phyloP scores from a whole-genome alignment of 805 yeast genomes.

The Zygosaccharomyces bailii region DNA sequence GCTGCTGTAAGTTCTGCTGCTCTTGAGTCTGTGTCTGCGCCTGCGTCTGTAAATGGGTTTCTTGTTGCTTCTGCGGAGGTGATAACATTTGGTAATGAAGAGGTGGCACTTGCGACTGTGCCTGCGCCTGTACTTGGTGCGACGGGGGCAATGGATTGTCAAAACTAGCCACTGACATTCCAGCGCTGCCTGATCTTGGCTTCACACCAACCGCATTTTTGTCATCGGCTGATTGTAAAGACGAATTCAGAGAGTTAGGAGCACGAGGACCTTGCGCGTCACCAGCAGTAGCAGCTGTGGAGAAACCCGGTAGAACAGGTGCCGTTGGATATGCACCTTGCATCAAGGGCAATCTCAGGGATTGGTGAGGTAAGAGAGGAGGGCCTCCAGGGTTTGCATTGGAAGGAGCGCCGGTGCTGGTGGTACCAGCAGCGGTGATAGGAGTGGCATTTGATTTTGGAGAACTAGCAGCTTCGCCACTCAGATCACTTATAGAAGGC shows the following conservation, averaged over 20 bases:
- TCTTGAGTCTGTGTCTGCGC: conserved; percentile 12
- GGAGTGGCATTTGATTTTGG: conserved; percentile 4
- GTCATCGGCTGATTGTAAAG: conserved; percentile 4
- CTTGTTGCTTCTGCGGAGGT: conserved; percentile 16
- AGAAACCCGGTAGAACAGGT: conserved; percentile 8
- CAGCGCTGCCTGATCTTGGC: conserved; percentile 14
- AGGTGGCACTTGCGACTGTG: conserved; percentile 9
- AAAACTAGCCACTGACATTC: conserved; percentile 32
- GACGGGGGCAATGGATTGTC: conserved; percentile 31
- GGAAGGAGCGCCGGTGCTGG: conserved; percentile 1
- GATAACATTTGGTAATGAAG: conserved; percentile 11
- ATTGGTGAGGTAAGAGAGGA: conserved; percentile 13
- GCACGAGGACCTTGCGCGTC: conserved; percentile 2
- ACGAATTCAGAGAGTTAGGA: conserved; percentile 1
- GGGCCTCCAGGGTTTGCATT: conserved; percentile 6
- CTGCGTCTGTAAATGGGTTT: conserved; percentile 16
- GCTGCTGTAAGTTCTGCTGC: conserved; percentile 13
- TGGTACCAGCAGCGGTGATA: conserved; percentile 2
- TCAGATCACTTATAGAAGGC: conserved; percentile 18
- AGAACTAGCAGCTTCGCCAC: conserved; percentile 14
- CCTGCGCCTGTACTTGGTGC: not conserved
- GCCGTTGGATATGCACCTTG: conserved; percentile 11
- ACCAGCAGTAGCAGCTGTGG: conserved; percentile 4
- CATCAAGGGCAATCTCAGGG: conserved; percentile 16
- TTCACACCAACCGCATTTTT: conserved; percentile 7